phyloP scores from a whole-genome alignment of 768 basidiomycete genomes.

The Pluteus cervinus region DNA sequence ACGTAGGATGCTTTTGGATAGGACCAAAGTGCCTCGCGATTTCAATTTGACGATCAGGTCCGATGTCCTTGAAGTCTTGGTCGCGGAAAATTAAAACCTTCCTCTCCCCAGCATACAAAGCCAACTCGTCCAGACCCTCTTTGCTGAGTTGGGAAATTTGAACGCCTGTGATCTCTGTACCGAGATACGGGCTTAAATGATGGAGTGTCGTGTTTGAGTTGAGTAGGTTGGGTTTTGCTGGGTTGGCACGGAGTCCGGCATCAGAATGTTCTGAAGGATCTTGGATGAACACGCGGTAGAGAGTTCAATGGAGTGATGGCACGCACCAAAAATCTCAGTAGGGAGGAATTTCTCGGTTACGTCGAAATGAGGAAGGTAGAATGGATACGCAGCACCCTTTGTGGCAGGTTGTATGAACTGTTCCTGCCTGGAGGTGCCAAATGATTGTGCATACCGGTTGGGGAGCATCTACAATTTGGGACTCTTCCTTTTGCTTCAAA shows the following conservation, averaged over 20 bases:
- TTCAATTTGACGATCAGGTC: slow-evolving; percentile 45
- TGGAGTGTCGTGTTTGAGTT: slow-evolving; percentile 27
- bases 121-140: slow-evolving; percentile 49
- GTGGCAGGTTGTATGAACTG: no score
- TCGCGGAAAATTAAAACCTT: slow-evolving; percentile 52
- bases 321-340: slow-evolving; percentile 38
- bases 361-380: slow-evolving; percentile 43
- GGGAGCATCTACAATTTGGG: no score
- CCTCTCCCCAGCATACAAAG: slow-evolving; percentile 43
- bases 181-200: slow-evolving; percentile 45
- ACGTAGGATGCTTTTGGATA: slow-evolving; percentile 40
- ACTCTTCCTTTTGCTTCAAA: no score
- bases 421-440: no score
- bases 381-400: slow-evolving; percentile 40
- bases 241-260: slow-evolving; percentile 41
- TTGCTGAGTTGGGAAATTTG: slow-evolving; percentile 47
- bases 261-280: slow-evolving; percentile 16
- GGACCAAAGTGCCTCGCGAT: slow-evolving; percentile 44
- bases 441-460: no score
- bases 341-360: slow-evolving; percentile 43
- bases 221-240: slow-evolving; percentile 45
- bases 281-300: no score
- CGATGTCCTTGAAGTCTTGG: slow-evolving; percentile 58
- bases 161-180: slow-evolving; percentile 43
- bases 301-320: not conserved